Evolutionary conservation across 768 basidiomycete genomes (phyloP).

Genomic region (Lentinus brumalis): DNA sequence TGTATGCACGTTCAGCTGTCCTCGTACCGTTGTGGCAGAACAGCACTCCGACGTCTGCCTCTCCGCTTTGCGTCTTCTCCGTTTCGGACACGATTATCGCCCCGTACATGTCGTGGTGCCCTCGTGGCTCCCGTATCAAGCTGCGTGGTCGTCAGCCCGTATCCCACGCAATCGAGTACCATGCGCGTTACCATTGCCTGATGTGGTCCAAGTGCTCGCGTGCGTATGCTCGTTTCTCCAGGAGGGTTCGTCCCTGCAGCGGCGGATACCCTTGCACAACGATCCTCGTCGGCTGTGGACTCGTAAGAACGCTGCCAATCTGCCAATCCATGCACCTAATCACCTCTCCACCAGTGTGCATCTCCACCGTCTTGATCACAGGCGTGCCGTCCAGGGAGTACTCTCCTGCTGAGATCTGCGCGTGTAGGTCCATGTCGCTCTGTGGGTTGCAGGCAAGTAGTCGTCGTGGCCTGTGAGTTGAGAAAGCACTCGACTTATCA

Average conservation of each 20-base stretch:
- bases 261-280: constrained; percentile 37
- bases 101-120: constrained; percentile 44
- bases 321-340: background rate
- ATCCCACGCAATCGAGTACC: background rate
- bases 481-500: no score
- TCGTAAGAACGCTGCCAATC: background rate
- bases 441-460: no score
- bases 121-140: constrained; percentile 42
- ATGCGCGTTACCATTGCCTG: constrained; percentile 15
- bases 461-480: no score
- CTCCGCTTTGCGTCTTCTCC: constrained; percentile 34
- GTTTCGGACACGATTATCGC: constrained; percentile 40
- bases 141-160: constrained; percentile 15
- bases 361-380: constrained; percentile 37
- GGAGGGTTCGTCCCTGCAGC: constrained; percentile 35
- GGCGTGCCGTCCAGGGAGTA: background rate
- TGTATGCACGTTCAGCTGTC: background rate
- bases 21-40: constrained; percentile 44
- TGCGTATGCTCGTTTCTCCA: constrained; percentile 38
- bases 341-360: constrained; percentile 43
- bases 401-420: background rate
- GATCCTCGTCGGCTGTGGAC: constrained; percentile 39
- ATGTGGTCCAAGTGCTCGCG: constrained; percentile 32
- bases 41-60: constrained; percentile 44
- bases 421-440: constrained; percentile 12